A percentile compares a stretch with the other conserved stretches of the same genome.
phyloP scores from a whole-genome alignment of 2,329 filamentous ascomycete genomes.

The Sarocladium kiliense region DNA sequence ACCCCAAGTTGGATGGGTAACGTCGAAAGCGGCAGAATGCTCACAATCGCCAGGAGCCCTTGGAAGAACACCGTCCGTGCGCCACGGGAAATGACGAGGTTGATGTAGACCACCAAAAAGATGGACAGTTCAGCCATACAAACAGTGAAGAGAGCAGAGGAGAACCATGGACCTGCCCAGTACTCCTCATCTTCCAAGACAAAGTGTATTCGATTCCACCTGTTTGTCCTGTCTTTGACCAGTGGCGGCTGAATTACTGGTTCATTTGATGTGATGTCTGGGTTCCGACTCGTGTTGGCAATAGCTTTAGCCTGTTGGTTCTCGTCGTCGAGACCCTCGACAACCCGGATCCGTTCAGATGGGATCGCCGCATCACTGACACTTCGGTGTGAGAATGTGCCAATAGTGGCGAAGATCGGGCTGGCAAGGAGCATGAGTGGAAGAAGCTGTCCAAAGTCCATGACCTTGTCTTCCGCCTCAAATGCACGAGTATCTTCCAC shows the following conservation, averaged over 20 bases:
- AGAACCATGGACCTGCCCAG: slow-evolving; percentile 2
- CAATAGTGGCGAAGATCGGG: not conserved
- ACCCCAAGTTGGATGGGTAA: slow-evolving; percentile 1
- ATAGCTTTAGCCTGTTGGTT: not conserved
- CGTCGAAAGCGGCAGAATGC: not conserved
- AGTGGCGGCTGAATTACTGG: not conserved
- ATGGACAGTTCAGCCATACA: not conserved
- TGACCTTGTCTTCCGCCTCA: not conserved
- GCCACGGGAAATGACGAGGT: not conserved
- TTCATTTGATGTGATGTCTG: not conserved
- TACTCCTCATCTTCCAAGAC: slow-evolving; percentile 1
- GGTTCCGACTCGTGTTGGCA: not conserved
- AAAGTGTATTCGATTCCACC: not conserved
- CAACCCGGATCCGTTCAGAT: not conserved
- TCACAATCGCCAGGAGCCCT: not conserved
- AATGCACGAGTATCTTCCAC: not conserved
- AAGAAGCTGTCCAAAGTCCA: slow-evolving; percentile 5
- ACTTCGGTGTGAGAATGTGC: not conserved
- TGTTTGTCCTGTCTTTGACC: not conserved
- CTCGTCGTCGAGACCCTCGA: slow-evolving; percentile 2
- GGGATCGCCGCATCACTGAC: not conserved
- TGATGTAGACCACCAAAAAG: slow-evolving; percentile 5
- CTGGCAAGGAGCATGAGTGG: slow-evolving; percentile 4
- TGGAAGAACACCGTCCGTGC: slow-evolving; percentile 1
- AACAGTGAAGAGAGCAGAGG: not conserved